Evolutionary conservation across 2,329 filamentous ascomycete species (phyloP).

Genomic region (Xylaria polymorpha): DNA sequence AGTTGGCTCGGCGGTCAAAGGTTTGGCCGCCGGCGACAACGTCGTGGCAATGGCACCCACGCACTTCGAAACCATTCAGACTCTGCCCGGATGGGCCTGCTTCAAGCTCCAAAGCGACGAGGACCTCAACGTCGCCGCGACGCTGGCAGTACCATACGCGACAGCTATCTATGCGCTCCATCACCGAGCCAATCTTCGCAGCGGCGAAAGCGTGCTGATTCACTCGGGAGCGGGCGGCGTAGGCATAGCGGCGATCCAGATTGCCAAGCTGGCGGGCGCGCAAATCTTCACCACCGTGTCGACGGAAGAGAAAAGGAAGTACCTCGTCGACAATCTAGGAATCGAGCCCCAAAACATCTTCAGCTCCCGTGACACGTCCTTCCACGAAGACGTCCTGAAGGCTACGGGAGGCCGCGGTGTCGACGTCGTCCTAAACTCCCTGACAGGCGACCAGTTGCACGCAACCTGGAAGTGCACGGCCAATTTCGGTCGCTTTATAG

Average conservation of each 20-base stretch:
- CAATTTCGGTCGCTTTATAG: conserved; percentile 16
- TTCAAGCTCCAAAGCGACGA: conserved; percentile 17
- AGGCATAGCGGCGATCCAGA: conserved; percentile 16
- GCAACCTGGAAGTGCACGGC: conserved; percentile 19
- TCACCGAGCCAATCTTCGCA: conserved; percentile 6
- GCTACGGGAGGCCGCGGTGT: conserved; percentile 19
- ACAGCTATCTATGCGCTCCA: conserved; percentile 22
- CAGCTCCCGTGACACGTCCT: conserved; percentile 18
- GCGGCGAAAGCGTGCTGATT: conserved; percentile 24
- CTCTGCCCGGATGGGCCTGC: conserved; percentile 4
- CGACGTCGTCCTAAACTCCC: conserved; percentile 15
- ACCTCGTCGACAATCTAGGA: background rate
- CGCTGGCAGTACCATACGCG: background rate
- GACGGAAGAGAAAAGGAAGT: background rate
- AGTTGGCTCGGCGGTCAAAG: conserved; percentile 5
- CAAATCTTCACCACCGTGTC: conserved; percentile 16
- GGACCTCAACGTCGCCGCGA: background rate
- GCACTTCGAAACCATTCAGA: conserved; percentile 11
- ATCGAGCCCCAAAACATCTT: conserved; percentile 11
- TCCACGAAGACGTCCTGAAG: background rate
- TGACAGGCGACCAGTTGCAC: conserved; percentile 16
- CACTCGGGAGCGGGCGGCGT: conserved; percentile 26
- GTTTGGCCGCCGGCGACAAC: conserved; percentile 18
- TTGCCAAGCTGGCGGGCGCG: no score
- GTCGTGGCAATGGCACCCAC: conserved; percentile 10